Base-by-base conservation (phyloP, 202 grass and related monocot genomes). In the Panicum hallii region DNA sequence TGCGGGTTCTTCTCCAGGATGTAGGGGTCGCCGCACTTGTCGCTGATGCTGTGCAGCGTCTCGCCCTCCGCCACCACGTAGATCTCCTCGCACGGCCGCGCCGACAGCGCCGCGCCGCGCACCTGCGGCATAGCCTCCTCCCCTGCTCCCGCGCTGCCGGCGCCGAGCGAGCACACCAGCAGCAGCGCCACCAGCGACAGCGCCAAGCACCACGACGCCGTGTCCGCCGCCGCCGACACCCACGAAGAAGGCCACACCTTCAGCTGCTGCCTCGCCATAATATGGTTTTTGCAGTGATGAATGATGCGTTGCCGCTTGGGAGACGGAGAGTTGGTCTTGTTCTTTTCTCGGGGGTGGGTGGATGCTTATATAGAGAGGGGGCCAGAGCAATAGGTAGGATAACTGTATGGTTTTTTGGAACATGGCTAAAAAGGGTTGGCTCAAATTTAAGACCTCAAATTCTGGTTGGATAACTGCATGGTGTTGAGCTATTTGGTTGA, bases 21-120 rank as follows among this genome's bases (percentile, higher is more conserved):
- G 80, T 80, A 93, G 4, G 92, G 90, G 72, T 93, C 92, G 64
- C 85, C 87, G 88, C 92, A 97, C 76, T 74, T 92, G 89, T 94
- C 92, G 85, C 95, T 94, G 87, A 97, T 94, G 79, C 88, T 89
- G 61, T 97, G 92, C 82, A 97, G 87, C 70, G 95, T 97, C 86
- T 97, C 95, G 2, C 92, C 92, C 54, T 93, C 92, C 22, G 22
- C 83, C 47, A 97, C 92, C 56, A 94, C 87, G 86, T 97, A 97
- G 1, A 94, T 80, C 89, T 97, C 95, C 63, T 94, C 95, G 88
- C 95, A 97, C 53, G 85, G 76, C 67, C 87, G 89, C 69, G 84
- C 82, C 36, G 62, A 52, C 38, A 97, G 78, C 69, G 81, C 63
- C 62, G 80, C 79, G 60, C 90, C 92, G 0, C 87, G 88, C 69